Base-by-base conservation (phyloP, 2,329 filamentous ascomycete species). In the Fusarium sp. region DNA sequence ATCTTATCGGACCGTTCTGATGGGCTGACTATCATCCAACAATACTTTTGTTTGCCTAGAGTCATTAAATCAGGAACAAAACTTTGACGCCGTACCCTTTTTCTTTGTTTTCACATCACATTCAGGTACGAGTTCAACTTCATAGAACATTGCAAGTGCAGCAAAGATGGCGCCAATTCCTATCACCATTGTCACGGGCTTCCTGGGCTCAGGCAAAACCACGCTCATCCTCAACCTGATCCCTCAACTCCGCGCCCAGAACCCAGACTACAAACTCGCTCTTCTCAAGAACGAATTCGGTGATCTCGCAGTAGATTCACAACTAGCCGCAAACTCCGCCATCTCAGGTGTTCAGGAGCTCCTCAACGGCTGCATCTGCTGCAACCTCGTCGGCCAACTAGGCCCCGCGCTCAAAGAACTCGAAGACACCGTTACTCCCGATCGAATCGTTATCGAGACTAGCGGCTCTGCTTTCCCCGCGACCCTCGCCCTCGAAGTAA, bases 211-310 rank as follows among this genome's bases (percentile, higher is more conserved):
- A 10, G 96, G 96, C 60, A 98, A 98, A 82, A 99, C 96, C 3
- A 98, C 96, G 3, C 86, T 99, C 59, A 94, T 99, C 68, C 89
- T 99, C 65, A 96, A 96, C 79, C 91, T 99, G 14, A 86, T 98
- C 69, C 94, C 94, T 0, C 96, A 99, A 82, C 90, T 99, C 15
- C 86, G 83, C 73, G 89, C 90, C n/a, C 81, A 86, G 52, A 91
- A 89, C 77, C 86, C 88, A 2, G 68, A 76, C 68, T 98, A 99
- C 87, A 91, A 91, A 58, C 91, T 99, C 68, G 96, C 95, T 3
- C 89, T 99, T 17, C 87, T 99, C 55, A 99, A 99, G 79, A 99
- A 99, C 80, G 96, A 99, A 81, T 98, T 97, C 78, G 96, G 96
- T 76, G 94, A 98, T 77, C 81, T 99, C 40, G 94, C 94, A 34